Evolutionary conservation across 148 eudicot genomes (phyloP).

Genomic region (Chenopodium formosanum): DNA sequence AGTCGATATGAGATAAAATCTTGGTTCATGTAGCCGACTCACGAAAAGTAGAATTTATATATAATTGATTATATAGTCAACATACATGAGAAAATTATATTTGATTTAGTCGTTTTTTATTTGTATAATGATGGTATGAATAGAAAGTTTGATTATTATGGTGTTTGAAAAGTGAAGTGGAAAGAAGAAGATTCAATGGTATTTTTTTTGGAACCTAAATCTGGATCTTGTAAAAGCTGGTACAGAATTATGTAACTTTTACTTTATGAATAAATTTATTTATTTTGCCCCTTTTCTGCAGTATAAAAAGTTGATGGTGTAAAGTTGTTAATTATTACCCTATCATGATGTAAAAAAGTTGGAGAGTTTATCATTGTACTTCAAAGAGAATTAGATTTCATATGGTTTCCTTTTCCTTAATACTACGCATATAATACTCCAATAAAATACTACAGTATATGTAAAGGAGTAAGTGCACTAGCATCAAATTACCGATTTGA

Average conservation of each 20-base stretch:
- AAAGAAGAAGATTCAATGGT: conserved; percentile 16
- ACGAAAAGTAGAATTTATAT: too few species aligned
- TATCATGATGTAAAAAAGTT: neutral
- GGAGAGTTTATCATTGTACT: neutral
- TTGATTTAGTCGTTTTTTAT: conserved; percentile 7
- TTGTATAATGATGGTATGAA: neutral
- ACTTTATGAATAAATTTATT: neutral
- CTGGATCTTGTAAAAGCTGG: conserved; percentile 23
- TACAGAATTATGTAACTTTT: conserved; percentile 7
- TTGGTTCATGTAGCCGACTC: too few species aligned
- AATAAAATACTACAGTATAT: neutral
- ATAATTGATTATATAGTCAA: neutral
- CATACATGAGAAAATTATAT: neutral
- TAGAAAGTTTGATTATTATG: conserved; percentile 15
- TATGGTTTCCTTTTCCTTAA: neutral
- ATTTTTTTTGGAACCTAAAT: conserved; percentile 1
- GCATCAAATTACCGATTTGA: too few species aligned
- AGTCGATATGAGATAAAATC: too few species aligned
- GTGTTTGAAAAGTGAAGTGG: conserved; percentile 21
- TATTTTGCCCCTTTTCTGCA: neutral
- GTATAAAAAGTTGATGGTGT: neutral
- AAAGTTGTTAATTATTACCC: neutral
- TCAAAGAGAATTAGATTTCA: neutral
- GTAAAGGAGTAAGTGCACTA: neutral
- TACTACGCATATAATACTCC: neutral